Evolutionary conservation across 225 moss, liverwort and hornwort species (phyloP).

Genomic region (Pseudisothecium myosuroides): DNA sequence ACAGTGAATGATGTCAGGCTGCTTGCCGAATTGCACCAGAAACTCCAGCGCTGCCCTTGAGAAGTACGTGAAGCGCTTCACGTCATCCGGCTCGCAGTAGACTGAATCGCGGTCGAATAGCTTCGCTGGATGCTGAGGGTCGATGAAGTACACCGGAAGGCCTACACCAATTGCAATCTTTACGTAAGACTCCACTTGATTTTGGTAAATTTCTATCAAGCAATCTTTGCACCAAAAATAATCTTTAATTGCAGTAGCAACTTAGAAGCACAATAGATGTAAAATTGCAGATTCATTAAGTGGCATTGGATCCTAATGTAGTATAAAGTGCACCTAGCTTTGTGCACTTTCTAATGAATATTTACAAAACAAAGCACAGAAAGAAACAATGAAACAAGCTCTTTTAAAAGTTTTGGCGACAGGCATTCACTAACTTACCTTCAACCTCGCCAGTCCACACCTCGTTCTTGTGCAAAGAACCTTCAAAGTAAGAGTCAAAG

Average conservation of each 20-base stretch:
- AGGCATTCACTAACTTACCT: constrained; percentile 3
- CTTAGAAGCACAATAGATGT: neutral
- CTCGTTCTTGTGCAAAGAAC: constrained; percentile 64
- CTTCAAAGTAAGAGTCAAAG: constrained; percentile 71
- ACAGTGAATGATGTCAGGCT: constrained; percentile 75
- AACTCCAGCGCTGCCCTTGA: constrained; percentile 78
- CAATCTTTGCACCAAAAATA: neutral
- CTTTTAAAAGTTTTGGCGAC: too few species aligned
- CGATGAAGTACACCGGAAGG: constrained; percentile 86
- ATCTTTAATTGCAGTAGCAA: neutral
- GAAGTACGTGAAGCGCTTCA: constrained; percentile 77
- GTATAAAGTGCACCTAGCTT: too few species aligned
- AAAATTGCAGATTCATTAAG: too few species aligned
- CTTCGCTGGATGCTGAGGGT: constrained; percentile 69
- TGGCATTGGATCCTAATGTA: neutral
- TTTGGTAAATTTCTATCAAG: too few species aligned
- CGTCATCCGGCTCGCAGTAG: constrained; percentile 78
- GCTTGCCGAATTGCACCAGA: constrained; percentile 64
- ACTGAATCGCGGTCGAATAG: constrained; percentile 67
- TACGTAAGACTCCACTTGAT: too few species aligned
- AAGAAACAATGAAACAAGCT: neutral
- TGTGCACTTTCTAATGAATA: neutral
- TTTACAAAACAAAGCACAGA: neutral
- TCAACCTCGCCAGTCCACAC: constrained; percentile 81
- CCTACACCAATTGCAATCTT: constrained; percentile 13